phyloP scores from a whole-genome alignment of 2,329 filamentous ascomycete genomes.

The Colletotrichum sp. region DNA sequence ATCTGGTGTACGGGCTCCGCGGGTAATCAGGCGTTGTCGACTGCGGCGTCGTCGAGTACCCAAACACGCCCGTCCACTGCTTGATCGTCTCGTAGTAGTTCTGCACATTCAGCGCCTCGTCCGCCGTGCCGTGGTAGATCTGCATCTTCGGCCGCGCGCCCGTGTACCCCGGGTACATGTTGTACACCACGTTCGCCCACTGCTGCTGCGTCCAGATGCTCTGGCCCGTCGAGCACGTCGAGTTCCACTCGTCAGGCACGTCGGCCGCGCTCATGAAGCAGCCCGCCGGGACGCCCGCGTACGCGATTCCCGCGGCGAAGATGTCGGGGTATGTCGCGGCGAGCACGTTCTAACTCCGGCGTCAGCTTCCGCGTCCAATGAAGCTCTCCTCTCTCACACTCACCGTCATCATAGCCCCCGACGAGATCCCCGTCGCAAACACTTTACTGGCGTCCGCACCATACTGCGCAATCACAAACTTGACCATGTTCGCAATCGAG shows the following conservation, averaged over 20 bases:
- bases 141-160: constrained; percentile 61
- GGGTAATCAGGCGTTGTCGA: constrained; percentile 36
- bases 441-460: constrained; percentile 49
- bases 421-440: constrained; percentile 53
- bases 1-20: constrained; percentile 41
- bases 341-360: constrained; percentile 42
- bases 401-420: constrained; percentile 59
- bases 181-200: constrained; percentile 45
- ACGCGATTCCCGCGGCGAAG: constrained; percentile 56
- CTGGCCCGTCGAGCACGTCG: constrained; percentile 56
- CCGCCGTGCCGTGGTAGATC: constrained; percentile 61
- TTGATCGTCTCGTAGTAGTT: constrained; percentile 65
- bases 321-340: constrained; percentile 60
- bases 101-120: constrained; percentile 52
- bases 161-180: constrained; percentile 55
- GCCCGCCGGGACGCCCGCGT: constrained; percentile 59
- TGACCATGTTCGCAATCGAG: constrained; percentile 60
- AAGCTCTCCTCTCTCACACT: background rate
- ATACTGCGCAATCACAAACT: constrained; percentile 51
- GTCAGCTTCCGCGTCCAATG: background rate
- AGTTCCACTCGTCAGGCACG: constrained; percentile 57
- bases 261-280: constrained; percentile 51
- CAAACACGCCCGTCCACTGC: constrained; percentile 59
- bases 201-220: constrained; percentile 42
- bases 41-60: constrained; percentile 36